These are phyloP conservation scores for Coemansia sp. DNA, from an alignment of 192 early-diverging fungal species.

Conservation along the genomic window DNA sequence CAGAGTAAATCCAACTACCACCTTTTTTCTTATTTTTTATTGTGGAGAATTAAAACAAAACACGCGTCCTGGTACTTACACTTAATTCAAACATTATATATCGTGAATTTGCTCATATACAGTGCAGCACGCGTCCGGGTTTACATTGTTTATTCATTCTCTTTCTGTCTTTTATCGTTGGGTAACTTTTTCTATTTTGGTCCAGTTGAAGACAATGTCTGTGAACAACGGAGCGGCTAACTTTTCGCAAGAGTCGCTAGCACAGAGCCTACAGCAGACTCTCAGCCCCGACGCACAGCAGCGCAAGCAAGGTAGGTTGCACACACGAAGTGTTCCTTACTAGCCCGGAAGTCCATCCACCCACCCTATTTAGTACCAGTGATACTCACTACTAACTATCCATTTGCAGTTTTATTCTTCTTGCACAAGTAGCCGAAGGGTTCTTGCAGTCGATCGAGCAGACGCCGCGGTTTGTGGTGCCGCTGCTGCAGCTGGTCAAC, in stretches of 20 bases:
- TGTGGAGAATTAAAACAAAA: too few relatives aligned
- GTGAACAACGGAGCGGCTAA: not conserved
- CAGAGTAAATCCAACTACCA: too few relatives aligned
- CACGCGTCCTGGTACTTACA: too few relatives aligned
- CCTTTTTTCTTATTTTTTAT: too few relatives aligned
- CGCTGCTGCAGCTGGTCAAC: slow-evolving; percentile 76
- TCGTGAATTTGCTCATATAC: not conserved
- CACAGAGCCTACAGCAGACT: slow-evolving; percentile 53
- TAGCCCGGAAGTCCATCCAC: not conserved
- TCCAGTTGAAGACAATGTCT: not conserved
- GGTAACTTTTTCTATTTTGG: not conserved
- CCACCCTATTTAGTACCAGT: not conserved
- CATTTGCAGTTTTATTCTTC: not conserved
- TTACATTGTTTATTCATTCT: not conserved
- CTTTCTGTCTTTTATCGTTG: slow-evolving; percentile 5
- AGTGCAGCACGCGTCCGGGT: not conserved
- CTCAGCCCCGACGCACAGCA: slow-evolving; percentile 45
- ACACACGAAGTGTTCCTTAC: not conserved
- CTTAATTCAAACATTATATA: too few relatives aligned
- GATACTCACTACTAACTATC: not conserved
- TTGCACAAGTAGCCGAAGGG: slow-evolving; percentile 57
- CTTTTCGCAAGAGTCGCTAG: slow-evolving; percentile 29
- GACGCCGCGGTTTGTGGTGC: slow-evolving; percentile 66
- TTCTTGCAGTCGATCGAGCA: slow-evolving; percentile 58
- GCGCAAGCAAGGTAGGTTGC: slow-evolving; percentile 46